A percentile compares a stretch with the other conserved stretches of the same genome.
phyloP scores from a whole-genome alignment of 2,329 filamentous ascomycete species.

The Chaetomiaceae sp. region DNA sequence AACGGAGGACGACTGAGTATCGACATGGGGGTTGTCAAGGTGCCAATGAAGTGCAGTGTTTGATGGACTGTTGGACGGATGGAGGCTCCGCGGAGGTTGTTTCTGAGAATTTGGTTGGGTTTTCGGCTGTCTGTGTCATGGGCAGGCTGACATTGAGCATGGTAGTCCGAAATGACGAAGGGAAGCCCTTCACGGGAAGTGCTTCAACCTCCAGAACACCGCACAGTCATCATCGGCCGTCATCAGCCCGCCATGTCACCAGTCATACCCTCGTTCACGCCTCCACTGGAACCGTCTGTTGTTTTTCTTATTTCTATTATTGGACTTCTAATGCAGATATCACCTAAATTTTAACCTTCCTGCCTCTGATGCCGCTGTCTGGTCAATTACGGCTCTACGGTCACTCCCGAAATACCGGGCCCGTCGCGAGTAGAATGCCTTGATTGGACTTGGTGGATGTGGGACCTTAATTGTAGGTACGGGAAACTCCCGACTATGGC shows the following conservation, averaged over 20 bases:
- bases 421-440: too few relatives aligned
- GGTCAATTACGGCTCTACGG: not conserved
- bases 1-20: conserved; percentile 17
- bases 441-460: too few relatives aligned
- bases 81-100: not conserved
- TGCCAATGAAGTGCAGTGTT: not conserved
- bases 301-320: conserved; percentile 49
- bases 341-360: conserved; percentile 43
- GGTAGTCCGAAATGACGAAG: too few relatives aligned
- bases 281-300: conserved; percentile 18
- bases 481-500: too few relatives aligned
- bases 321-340: conserved; percentile 63
- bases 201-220: too few relatives aligned
- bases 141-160: too few relatives aligned
- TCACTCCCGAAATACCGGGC: too few relatives aligned
- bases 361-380: conserved; percentile 4
- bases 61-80: conserved; percentile 4
- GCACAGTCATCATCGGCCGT: not conserved
- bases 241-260: conserved; percentile 8
- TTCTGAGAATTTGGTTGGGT: not conserved
- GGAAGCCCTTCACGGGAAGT: too few relatives aligned
- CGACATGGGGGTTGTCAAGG: conserved; percentile 16
- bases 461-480: too few relatives aligned
- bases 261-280: conserved; percentile 14
- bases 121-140: not conserved